Percentiles rank a stretch among this genome's conserved stretches.
These are phyloP conservation scores for Plenodomus lindquistii DNA, from an alignment of 2,329 filamentous ascomycete genomes.

Conservation along the genomic window DNA sequence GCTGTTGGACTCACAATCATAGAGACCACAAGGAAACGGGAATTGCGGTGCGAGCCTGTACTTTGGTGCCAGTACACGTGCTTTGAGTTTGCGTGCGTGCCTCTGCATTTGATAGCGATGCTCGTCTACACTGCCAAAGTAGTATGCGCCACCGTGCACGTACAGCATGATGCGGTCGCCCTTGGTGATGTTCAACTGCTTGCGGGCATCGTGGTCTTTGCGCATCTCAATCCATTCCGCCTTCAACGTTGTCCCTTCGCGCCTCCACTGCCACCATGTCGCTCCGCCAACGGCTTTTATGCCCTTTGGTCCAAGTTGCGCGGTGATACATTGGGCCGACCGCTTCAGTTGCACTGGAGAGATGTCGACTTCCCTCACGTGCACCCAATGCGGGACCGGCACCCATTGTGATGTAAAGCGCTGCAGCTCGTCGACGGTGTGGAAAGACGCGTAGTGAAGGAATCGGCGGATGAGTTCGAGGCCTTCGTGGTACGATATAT, in stretches of 20 bases:
- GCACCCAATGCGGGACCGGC: conserved; percentile 85
- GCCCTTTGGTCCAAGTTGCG: conserved; percentile 78
- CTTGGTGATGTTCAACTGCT: conserved; percentile 58
- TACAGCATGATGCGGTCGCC: conserved; percentile 86
- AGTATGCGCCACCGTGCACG: conserved; percentile 92
- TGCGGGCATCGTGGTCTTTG: conserved; percentile 74
- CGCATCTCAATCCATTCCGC: conserved; percentile 98
- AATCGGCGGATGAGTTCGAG: conserved; percentile 86
- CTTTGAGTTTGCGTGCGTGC: conserved; percentile 91
- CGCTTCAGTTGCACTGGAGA: conserved; percentile 64
- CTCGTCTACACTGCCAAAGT: conserved; percentile 92
- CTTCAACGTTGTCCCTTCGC: conserved; percentile 63
- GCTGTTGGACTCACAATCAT: conserved; percentile 65
- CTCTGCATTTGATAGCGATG: conserved; percentile 98
- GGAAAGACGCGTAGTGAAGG: conserved; percentile 79
- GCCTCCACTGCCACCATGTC: conserved; percentile 74
- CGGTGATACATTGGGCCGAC: conserved; percentile 67
- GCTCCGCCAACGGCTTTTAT: conserved; percentile 80
- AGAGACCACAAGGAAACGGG: conserved; percentile 89
- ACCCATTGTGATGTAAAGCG: conserved; percentile 91
- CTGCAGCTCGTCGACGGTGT: conserved; percentile 92
- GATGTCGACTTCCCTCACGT: conserved; percentile 70
- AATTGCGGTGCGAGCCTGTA: conserved; percentile 93
- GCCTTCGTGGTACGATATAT: conserved; percentile 93
- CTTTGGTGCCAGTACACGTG: conserved; percentile 79